Evolutionary conservation across 2,329 filamentous ascomycete species (phyloP), one percentile per base, ranked within the genome.

Genomic region (Talaromyces sp.): DNA sequence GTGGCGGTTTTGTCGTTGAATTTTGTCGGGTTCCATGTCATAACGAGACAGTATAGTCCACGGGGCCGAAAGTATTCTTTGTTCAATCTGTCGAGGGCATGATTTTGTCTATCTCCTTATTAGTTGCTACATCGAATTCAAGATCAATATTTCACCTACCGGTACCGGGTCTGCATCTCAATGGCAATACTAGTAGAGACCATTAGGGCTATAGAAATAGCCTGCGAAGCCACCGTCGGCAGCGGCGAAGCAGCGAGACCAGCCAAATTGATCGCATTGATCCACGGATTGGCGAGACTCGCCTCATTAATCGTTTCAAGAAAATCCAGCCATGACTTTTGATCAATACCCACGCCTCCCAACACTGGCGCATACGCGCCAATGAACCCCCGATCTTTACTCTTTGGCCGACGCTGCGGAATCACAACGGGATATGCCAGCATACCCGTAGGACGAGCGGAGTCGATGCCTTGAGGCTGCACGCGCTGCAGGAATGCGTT

Each of bases 81-180:
- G 65, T 87, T 87, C 65, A 85, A 77, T 38, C 75, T 71, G 64
- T 85, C 79, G 17, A 88, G 76, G 66, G 84, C 87, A 0, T 68
- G 72, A 65, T 85, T 86, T 0, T 80, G 77, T 48, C 76, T 60
- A 50, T 24, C 32, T 3, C 19, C 8, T 10, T 27, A 17, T 59
- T 27, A 59, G 38, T 14, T 46, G 19, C 19, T 46, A 4, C 11
- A 21, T 19, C 24, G 31, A 8, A 3, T 3, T 24, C 9, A n/a
- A 8, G 12, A n/a, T n/a, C n/a, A 29, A 29, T 29, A 7, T 29
- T 3, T 12, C 29, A 19, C 57, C n/a, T 41, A 61, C 59, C 55
- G 52, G 38, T 62, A 57, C 72, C 65, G 73, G 70, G 19, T 14
- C 24, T 62, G 60, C 11, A 29, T 35, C 35, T 62, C 56, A 19